phyloP scores from a whole-genome alignment of 129 eudicot genomes.

The Tanacetum coccineum region DNA sequence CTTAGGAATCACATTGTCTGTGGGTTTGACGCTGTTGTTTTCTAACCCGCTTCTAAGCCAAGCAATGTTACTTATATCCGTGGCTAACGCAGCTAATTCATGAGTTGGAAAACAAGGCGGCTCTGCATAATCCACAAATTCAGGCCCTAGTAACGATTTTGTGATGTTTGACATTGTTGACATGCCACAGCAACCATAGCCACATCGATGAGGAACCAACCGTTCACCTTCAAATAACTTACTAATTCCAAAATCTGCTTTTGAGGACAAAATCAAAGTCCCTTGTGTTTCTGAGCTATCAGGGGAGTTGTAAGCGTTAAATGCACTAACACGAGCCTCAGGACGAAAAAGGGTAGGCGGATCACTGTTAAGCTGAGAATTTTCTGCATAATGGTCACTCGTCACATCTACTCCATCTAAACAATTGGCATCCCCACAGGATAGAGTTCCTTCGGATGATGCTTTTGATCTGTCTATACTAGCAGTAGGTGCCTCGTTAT shows the following conservation, averaged over 20 bases:
- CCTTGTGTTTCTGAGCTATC: constrained; percentile 25
- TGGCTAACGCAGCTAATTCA: constrained; percentile 59
- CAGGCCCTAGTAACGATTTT: constrained; percentile 49
- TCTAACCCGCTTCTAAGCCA: constrained; percentile 64
- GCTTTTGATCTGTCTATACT: constrained; percentile 54
- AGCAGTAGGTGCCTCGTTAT: constrained; percentile 24
- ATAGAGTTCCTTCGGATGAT: constrained; percentile 61
- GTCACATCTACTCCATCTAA: constrained; percentile 34
- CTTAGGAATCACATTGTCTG: constrained; percentile 7
- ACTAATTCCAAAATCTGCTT: constrained; percentile 33
- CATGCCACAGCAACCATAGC: constrained; percentile 52
- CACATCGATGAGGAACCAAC: constrained; percentile 55
- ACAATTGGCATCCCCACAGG: constrained; percentile 41
- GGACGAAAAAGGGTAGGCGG: constrained; percentile 50
- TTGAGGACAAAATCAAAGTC: constrained; percentile 23
- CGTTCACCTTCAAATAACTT: constrained; percentile 58
- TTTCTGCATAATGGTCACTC: constrained; percentile 27
- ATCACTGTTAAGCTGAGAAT: constrained; percentile 2
- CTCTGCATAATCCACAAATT: constrained; percentile 56
- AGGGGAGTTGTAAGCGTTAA: constrained; percentile 18
- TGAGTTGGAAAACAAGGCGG: constrained; percentile 43
- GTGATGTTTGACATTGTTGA: neutral
- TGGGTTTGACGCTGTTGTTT: constrained; percentile 16
- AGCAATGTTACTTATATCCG: constrained; percentile 70
- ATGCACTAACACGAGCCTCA: constrained; percentile 55